Base-by-base conservation (phyloP, 768 basidiomycete genomes). In the Hypholoma sublateritium region DNA sequence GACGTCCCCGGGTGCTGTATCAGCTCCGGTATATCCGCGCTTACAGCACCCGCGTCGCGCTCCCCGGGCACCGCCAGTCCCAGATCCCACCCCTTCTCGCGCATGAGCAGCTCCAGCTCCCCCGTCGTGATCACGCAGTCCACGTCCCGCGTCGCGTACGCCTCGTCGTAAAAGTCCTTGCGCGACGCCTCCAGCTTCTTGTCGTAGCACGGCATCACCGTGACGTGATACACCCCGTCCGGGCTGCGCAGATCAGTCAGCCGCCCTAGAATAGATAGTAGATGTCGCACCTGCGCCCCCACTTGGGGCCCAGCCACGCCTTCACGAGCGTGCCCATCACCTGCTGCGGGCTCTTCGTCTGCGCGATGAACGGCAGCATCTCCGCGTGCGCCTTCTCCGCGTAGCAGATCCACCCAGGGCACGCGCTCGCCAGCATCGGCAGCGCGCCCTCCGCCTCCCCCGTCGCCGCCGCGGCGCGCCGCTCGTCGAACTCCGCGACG, bases 171-270 rank as follows among this genome's bases (percentile, higher is more conserved):
- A 68, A 98, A 99, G 67, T 99, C 95, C 46, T 87, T 83, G 24
- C 97, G 83, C 8, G 95, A 98, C 0, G 97, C 97, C 73, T 99
- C 97, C 14, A 99, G 85, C 69, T 99, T 99, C 75, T 98, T 98
- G 80, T 99, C 97, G 72, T 98, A 98, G 72, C 97, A 99, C 0
- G 97, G 96, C 95, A 98, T 98, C 50, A 98, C 95, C 0, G 93
- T 83, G 52, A 98, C 94, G 66, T 99, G 97, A 68, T 98, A 99
- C 44, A 99, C 83, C 63, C 92, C 80, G 65, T 91, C 78, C 0
- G 94, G 93, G 37, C 92, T 95, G 69, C 41, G 49, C 22, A 56
- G 7, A 19, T 55, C 37, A 60, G 37, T 44, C 37, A 47, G 17
- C 43, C 58, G 50, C 50, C n/a, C 14, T 19, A 46, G 42, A 25